Evolutionary conservation across 768 basidiomycete species (phyloP).

Genomic region (Lyophyllum shimeji): DNA sequence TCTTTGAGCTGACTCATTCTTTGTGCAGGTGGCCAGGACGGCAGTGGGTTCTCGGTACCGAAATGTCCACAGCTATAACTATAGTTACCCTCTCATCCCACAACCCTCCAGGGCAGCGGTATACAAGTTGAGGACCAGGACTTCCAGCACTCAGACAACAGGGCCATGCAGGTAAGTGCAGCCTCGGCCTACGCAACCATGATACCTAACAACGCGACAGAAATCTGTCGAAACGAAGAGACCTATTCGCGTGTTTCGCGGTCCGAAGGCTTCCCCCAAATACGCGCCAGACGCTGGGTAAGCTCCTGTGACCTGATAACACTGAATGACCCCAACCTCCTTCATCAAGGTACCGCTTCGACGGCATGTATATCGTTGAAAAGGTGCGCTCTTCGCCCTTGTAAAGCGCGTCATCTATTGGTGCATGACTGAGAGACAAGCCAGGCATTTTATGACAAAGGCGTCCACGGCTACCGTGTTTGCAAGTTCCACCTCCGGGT

Average conservation of each 20-base stretch:
- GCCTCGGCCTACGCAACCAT: neutral
- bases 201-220: constrained; percentile 14
- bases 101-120: constrained; percentile 16
- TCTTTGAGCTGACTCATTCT: neutral
- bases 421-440: neutral
- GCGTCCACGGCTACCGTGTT: constrained; percentile 25
- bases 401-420: neutral
- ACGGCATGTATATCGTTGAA: constrained; percentile 39
- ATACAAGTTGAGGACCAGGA: constrained; percentile 31
- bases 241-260: constrained; percentile 44
- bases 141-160: constrained; percentile 34
- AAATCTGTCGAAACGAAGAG: constrained; percentile 26
- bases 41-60: constrained; percentile 19
- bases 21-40: constrained; percentile 19
- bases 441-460: constrained; percentile 29
- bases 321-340: neutral
- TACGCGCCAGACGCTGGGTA: constrained; percentile 37
- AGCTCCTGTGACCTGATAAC: neutral
- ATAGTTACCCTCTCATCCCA: neutral
- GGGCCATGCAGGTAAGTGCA: constrained; percentile 27
- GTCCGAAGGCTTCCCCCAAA: constrained; percentile 23
- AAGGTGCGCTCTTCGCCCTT: constrained; percentile 22
- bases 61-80: neutral
- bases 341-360: constrained; percentile 37
- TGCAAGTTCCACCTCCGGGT: constrained; percentile 31